Evolutionary conservation across 2,329 filamentous ascomycete species (phyloP).

Genomic region (Myriosclerotinia curreyana): DNA sequence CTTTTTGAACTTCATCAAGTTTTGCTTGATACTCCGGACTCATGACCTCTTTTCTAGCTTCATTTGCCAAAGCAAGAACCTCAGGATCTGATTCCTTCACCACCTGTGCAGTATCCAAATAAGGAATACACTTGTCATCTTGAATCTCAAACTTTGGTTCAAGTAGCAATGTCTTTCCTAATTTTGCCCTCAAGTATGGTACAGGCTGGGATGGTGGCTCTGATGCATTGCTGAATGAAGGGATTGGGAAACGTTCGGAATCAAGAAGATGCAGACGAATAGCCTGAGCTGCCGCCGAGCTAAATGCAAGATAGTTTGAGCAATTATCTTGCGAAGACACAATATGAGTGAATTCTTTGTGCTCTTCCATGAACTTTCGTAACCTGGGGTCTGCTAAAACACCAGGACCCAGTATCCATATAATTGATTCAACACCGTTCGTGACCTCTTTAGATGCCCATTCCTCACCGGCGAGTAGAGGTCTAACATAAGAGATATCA

Average conservation of each 20-base stretch:
- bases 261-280: conserved; percentile 72
- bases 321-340: conserved; percentile 72
- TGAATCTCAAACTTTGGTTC: conserved; percentile 40
- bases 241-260: conserved; percentile 67
- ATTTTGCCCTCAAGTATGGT: conserved; percentile 31
- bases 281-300: conserved; percentile 63
- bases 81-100: conserved; percentile 42
- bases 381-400: conserved; percentile 63
- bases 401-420: conserved; percentile 77
- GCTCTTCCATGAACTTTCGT: conserved; percentile 64
- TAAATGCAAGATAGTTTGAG: conserved; percentile 71
- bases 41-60: conserved; percentile 44
- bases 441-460: conserved; percentile 65
- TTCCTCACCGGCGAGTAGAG: conserved; percentile 68
- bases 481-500: conserved; percentile 63
- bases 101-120: conserved; percentile 49
- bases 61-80: conserved; percentile 53
- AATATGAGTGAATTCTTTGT: conserved; percentile 64
- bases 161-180: conserved; percentile 32
- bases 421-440: conserved; percentile 62
- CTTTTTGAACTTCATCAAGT: conserved; percentile 54
- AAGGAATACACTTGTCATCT: conserved; percentile 47
- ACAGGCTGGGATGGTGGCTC: conserved; percentile 5
- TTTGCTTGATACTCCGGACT: conserved; percentile 47
- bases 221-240: conserved; percentile 56